Evolutionary conservation across 495 filamentous ascomycete species (phyloP).

Genomic region (Penicillium parvum): DNA sequence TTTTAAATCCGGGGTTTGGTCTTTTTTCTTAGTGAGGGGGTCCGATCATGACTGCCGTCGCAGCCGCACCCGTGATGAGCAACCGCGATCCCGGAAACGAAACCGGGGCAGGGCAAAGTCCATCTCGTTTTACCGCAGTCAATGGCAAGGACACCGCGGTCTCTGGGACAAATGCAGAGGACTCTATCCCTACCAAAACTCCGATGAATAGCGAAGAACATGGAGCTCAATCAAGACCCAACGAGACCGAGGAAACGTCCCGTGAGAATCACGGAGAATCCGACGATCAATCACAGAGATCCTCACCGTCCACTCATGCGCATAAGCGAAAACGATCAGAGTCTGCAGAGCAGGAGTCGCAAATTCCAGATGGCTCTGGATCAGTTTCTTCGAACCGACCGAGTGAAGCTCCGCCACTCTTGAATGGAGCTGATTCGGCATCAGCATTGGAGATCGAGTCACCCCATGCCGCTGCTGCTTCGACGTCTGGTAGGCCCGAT

Average conservation of each 20-base stretch:
- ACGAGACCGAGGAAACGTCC: neutral
- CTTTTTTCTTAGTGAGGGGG: constrained; percentile 2
- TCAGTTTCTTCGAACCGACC: constrained; percentile 3
- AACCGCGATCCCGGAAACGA: constrained; percentile 37
- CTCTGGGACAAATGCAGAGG: constrained; percentile 6
- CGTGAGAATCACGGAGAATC: neutral
- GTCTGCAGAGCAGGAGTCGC: constrained; percentile 28
- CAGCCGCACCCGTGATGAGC: constrained; percentile 36
- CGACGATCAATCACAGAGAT: constrained; percentile 21
- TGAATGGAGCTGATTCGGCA: constrained; percentile 17
- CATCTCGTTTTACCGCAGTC: constrained; percentile 51
- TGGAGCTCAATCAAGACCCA: neutral
- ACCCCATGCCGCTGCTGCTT: constrained; percentile 23
- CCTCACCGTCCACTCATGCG: constrained; percentile 25
- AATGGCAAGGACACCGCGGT: constrained; percentile 41
- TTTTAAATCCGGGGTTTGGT: neutral
- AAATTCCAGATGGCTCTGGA: neutral
- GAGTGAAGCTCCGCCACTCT: constrained; percentile 5
- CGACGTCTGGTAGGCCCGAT: constrained; percentile 27
- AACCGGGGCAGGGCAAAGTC: constrained; percentile 41
- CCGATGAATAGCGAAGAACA: constrained; percentile 3
- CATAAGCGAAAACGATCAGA: constrained; percentile 43
- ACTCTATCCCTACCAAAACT: neutral
- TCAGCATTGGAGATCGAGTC: constrained; percentile 26
- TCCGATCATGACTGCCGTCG: constrained; percentile 41